These are phyloP conservation scores for Wickerhamiella hasegawae DNA, from an alignment of 805 yeast species.

Conservation along the genomic window DNA sequence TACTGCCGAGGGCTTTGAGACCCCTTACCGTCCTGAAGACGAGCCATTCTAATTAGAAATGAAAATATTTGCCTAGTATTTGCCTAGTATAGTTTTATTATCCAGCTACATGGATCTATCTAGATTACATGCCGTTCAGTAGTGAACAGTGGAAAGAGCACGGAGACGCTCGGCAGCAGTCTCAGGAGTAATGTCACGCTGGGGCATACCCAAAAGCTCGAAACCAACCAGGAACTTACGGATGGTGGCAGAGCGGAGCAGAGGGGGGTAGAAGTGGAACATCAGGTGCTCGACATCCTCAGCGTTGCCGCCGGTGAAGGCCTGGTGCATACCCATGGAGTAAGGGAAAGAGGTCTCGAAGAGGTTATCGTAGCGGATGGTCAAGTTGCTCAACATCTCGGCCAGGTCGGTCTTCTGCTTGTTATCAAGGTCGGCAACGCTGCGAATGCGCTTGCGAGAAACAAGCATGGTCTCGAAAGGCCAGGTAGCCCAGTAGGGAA, in stretches of 20 bases:
- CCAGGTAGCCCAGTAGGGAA: conserved; percentile 76
- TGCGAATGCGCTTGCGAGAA: conserved; percentile 37
- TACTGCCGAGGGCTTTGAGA: conserved; percentile 72
- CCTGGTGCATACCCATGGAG: conserved; percentile 72
- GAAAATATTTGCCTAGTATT: too few relatives aligned
- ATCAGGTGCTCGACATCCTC: conserved; percentile 36
- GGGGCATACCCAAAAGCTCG: conserved; percentile 42
- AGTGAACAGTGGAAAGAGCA: conserved; percentile 11
- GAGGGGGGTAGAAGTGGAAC: conserved; percentile 67
- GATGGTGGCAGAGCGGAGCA: conserved; percentile 58
- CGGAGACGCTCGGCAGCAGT: conserved; percentile 43
- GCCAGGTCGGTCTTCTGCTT: conserved; percentile 42
- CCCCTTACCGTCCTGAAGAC: conserved; percentile 23
- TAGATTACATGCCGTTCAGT: neutral
- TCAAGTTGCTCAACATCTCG: conserved; percentile 32
- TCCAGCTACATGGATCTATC: neutral
- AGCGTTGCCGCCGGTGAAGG: conserved; percentile 36
- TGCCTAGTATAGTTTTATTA: neutral
- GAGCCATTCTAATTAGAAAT: conserved; percentile 8
- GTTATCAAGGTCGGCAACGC: conserved; percentile 25
- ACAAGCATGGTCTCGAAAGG: conserved; percentile 59
- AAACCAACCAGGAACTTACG: conserved; percentile 64
- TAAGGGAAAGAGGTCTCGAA: conserved; percentile 59
- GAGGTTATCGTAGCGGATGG: conserved; percentile 54
- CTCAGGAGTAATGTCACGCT: conserved; percentile 52